These are phyloP conservation scores for Leptoxyphium fumago DNA, from an alignment of 2,329 filamentous ascomycete species.

Conservation along the genomic window DNA sequence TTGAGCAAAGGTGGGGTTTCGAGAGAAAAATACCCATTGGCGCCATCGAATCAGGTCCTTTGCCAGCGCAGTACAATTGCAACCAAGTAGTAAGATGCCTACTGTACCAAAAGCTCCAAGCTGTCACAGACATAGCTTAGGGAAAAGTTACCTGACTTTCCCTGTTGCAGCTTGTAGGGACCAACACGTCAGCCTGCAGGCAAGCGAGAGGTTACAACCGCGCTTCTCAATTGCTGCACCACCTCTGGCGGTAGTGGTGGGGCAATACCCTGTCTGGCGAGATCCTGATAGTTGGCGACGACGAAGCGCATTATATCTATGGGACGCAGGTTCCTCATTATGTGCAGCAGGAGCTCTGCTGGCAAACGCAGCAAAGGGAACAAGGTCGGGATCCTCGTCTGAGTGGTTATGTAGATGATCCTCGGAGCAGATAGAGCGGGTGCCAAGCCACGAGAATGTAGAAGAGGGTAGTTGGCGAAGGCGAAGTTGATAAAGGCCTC, in stretches of 20 bases:
- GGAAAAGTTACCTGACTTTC: too few species aligned
- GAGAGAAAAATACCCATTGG: too few species aligned
- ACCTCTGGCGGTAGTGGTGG: constrained; percentile 16
- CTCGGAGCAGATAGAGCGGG: constrained; percentile 18
- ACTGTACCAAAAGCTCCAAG: too few species aligned
- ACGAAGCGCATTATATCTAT: constrained; percentile 25
- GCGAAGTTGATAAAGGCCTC: constrained; percentile 31
- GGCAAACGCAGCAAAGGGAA: constrained; percentile 21
- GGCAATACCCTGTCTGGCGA: constrained; percentile 20
- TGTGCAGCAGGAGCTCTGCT: constrained; percentile 26
- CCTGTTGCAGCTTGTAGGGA: too few species aligned
- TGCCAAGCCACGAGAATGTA: constrained; percentile 24
- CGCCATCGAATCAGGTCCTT: too few species aligned
- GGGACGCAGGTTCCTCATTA: constrained; percentile 23
- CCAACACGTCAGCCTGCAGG: too few species aligned
- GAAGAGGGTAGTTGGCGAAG: constrained; percentile 30
- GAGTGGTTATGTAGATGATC: constrained; percentile 17
- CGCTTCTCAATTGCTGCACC: constrained; percentile 11
- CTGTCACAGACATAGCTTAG: too few species aligned
- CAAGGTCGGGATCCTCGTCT: constrained; percentile 14
- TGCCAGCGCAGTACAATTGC: too few species aligned
- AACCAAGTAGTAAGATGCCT: too few species aligned
- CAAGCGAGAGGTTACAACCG: constrained; percentile 3
- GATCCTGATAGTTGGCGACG: constrained; percentile 21
- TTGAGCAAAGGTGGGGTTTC: too few species aligned